Evolutionary conservation across 208 protist species (phyloP).

Genomic region (Naegleria lovaniensis): DNA sequence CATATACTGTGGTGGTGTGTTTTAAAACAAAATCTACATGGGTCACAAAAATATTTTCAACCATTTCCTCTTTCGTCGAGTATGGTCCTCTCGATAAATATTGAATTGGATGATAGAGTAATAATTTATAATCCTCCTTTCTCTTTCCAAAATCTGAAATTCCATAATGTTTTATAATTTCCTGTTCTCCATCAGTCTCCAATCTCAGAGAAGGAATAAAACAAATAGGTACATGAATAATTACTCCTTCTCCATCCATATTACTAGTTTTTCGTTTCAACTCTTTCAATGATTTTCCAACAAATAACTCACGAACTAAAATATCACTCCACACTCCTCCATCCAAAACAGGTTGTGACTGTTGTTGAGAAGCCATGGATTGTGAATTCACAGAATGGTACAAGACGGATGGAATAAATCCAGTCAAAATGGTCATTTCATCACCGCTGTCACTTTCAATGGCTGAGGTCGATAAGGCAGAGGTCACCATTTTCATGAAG

Average conservation of each 20-base stretch:
- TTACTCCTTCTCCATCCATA: not conserved
- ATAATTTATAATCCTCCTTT: not conserved
- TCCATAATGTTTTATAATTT: not conserved
- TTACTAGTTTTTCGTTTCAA: not conserved
- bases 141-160: not conserved
- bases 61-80: not conserved
- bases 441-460: no score
- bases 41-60: not conserved
- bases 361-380: no score
- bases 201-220: not conserved
- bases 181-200: not conserved
- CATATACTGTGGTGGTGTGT: no score
- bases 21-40: not conserved
- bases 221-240: not conserved
- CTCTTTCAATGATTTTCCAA: not conserved
- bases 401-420: no score
- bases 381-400: no score
- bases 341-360: not conserved
- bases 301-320: not conserved
- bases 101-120: not conserved
- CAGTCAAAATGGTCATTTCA: no score
- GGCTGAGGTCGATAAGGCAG: no score
- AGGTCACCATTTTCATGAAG: no score
- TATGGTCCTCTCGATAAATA: not conserved
- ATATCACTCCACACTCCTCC: not conserved